Evolutionary conservation across 2,329 filamentous ascomycete species (phyloP).

Genomic region (Aureobasidium sp.): DNA sequence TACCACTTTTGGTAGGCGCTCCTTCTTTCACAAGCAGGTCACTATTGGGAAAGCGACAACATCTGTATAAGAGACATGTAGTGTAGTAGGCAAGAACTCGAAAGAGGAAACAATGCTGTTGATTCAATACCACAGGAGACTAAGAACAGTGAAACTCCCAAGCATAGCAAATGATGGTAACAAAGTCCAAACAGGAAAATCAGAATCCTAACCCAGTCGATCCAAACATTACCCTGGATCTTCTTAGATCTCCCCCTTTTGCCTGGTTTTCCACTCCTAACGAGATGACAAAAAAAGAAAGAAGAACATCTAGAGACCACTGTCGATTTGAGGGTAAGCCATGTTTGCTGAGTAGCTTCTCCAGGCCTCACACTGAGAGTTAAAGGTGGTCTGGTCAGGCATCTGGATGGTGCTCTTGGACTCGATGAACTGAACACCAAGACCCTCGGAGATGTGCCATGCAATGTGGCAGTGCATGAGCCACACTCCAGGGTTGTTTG

Average conservation of each 20-base stretch:
- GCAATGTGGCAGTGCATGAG: conserved; percentile 47
- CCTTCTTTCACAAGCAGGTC: no score
- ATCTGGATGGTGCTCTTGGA: conserved; percentile 25
- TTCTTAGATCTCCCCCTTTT: no score
- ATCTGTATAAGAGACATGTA: no score
- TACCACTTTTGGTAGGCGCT: no score
- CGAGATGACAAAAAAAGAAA: neutral
- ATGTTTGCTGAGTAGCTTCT: conserved; percentile 25
- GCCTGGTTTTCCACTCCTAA: neutral
- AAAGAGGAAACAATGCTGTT: neutral
- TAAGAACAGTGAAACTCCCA: neutral
- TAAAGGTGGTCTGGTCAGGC: conserved; percentile 21
- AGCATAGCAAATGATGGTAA: neutral
- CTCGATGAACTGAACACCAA: conserved; percentile 48
- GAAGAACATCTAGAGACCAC: conserved; percentile 25
- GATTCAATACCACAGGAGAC: neutral
- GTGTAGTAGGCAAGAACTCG: neutral
- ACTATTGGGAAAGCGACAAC: no score
- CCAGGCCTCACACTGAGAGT: conserved; percentile 27
- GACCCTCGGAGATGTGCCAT: conserved; percentile 53
- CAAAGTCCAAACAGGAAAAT: neutral
- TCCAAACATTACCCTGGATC: neutral
- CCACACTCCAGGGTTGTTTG: conserved; percentile 40
- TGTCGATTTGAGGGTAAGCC: conserved; percentile 31
- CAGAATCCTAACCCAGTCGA: no score